Evolutionary conservation across 2,329 filamentous ascomycete genomes (phyloP).

Genomic region (Anthostomella pinea): DNA sequence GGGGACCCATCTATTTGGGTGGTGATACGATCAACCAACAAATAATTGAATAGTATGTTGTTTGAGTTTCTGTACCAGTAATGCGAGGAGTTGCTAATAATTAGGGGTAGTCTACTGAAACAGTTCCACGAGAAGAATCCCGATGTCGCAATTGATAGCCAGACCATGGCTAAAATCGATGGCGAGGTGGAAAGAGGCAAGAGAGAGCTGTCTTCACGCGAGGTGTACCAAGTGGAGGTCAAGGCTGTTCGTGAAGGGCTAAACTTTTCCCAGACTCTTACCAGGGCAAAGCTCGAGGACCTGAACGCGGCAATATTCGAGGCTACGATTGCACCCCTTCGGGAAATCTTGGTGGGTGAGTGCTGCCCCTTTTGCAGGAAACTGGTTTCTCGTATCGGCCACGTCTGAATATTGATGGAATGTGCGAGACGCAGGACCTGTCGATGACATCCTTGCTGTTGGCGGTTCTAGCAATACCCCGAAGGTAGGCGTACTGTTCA

Average conservation of each 20-base stretch:
- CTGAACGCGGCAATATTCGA: constrained; percentile 99
- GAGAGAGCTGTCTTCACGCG: constrained; percentile 92
- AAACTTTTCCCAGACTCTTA: constrained; percentile 97
- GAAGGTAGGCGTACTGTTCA: no score
- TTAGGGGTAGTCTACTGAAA: constrained; percentile 96
- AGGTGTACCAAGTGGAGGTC: constrained; percentile 92
- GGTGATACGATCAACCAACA: constrained; percentile 99
- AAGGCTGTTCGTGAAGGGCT: constrained; percentile 96
- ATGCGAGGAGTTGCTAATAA: no score
- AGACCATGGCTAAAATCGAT: constrained; percentile 99
- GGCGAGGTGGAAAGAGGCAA: constrained; percentile 99
- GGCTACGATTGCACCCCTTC: constrained; percentile 97
- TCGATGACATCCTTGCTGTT: constrained; percentile 95
- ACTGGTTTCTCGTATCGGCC: no score
- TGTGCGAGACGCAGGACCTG: constrained; percentile 98
- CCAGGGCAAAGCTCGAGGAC: constrained; percentile 98
- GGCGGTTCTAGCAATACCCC: constrained; percentile 99
- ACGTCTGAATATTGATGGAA: no score
- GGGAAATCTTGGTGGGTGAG: constrained; percentile 98
- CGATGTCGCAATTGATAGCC: constrained; percentile 88
- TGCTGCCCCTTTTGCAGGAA: no score
- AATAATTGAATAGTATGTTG: constrained; percentile 92
- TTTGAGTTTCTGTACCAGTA: no score
- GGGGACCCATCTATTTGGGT: constrained; percentile 95
- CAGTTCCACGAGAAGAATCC: constrained; percentile 97